A percentile compares a stretch with the other conserved stretches of the same genome.
phyloP scores from a whole-genome alignment of 129 eudicot genomes.

The Logfia minima region DNA sequence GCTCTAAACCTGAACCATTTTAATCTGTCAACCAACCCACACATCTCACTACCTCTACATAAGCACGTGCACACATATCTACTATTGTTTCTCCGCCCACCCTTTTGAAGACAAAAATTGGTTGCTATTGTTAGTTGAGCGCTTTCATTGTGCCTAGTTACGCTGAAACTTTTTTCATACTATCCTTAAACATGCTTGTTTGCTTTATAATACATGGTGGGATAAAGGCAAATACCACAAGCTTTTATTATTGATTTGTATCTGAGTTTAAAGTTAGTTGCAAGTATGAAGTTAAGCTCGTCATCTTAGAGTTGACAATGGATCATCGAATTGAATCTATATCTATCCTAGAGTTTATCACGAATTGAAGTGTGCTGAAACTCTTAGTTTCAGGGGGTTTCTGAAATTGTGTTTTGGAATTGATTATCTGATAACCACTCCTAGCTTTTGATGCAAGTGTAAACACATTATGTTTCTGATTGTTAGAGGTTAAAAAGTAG shows the following conservation, averaged over 20 bases:
- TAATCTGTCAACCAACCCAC: background rate
- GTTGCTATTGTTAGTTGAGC: background rate
- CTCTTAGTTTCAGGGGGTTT: background rate
- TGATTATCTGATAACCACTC: background rate
- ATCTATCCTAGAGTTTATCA: background rate
- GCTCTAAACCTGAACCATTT: background rate
- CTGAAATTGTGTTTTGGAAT: background rate
- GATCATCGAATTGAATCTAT: background rate
- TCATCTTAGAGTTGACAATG: background rate
- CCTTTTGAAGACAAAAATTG: background rate
- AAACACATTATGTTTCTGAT: no score
- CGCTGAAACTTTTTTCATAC: background rate
- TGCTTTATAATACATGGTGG: background rate
- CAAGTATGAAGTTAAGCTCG: background rate
- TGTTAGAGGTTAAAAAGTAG: no score
- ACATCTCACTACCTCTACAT: background rate
- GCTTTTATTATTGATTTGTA: background rate
- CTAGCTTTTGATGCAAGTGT: background rate
- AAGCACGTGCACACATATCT: background rate
- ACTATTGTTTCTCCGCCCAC: no score
- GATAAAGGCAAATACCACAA: background rate
- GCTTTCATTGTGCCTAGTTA: background rate
- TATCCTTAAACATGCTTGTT: background rate
- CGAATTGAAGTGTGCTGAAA: background rate
- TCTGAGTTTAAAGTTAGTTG: background rate